Evolutionary conservation across 805 yeast species (phyloP).

Genomic region (Allodekkera sacchari): DNA sequence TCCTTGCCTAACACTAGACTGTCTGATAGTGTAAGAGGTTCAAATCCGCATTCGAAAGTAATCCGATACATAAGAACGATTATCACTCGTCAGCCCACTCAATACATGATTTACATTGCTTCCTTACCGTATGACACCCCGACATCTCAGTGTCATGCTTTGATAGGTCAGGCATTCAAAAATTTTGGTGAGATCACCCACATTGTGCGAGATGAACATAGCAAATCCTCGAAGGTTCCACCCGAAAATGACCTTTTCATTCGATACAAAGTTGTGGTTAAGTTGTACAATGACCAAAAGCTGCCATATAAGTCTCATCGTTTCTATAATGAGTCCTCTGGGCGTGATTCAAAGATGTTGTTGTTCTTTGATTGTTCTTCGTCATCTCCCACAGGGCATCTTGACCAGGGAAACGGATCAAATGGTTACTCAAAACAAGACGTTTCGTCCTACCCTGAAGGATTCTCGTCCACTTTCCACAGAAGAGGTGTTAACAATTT

Average conservation of each 20-base stretch:
- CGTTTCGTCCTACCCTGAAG: conserved; percentile 34
- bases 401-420: conserved; percentile 2
- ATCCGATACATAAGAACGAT: conserved; percentile 18
- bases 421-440: conserved; percentile 12
- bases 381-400: conserved; percentile 14
- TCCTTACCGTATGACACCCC: conserved; percentile 24
- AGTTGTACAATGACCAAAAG: conserved; percentile 17
- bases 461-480: conserved; percentile 42
- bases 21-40: neutral
- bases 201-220: conserved; percentile 12
- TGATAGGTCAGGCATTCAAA: conserved; percentile 18
- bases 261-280: conserved; percentile 18
- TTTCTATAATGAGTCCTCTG: conserved; percentile 21
- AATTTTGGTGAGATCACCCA: conserved; percentile 19
- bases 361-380: conserved; percentile 20
- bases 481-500: conserved; percentile 39
- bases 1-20: conserved; percentile 1
- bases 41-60: conserved; percentile 7
- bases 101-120: conserved; percentile 19
- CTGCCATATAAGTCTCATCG: conserved; percentile 21
- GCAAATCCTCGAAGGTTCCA: conserved; percentile 15
- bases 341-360: conserved; percentile 24
- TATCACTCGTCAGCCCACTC: conserved; percentile 18
- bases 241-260: conserved; percentile 21
- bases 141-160: conserved; percentile 13